Conservation (phyloP, 805 yeast genomes). For the Hanseniaspora clermontiae region DNA sequence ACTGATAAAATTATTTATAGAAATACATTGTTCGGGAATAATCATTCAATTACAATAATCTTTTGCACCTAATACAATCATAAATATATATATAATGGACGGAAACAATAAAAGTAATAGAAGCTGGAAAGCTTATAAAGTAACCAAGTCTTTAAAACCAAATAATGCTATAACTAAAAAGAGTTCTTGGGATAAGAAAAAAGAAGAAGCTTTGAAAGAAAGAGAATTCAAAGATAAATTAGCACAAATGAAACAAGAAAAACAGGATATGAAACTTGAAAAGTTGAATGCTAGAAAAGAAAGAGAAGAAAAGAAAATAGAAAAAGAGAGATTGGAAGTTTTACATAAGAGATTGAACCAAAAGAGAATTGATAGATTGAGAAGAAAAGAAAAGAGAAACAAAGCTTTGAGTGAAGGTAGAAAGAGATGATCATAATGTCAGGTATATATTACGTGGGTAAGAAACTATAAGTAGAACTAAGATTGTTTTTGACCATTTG, state of each 20-base stretch:
- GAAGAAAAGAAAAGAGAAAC: constrained; percentile 87
- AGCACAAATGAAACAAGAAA: constrained; percentile 65
- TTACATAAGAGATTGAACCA: constrained; percentile 81
- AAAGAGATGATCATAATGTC: neutral
- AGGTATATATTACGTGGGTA: neutral
- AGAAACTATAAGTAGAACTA: neutral
- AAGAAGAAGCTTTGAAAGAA: constrained; percentile 53
- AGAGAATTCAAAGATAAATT: constrained; percentile 56
- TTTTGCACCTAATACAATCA: neutral
- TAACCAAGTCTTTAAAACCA: constrained; percentile 32
- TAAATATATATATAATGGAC: constrained; percentile 19
- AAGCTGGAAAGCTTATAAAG: constrained; percentile 60
- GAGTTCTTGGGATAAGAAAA: constrained; percentile 52
- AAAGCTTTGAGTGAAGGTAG: constrained; percentile 83
- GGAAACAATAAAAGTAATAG: constrained; percentile 53
- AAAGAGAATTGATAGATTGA: constrained; percentile 79
- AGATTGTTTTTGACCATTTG: neutral
- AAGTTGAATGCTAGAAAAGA: constrained; percentile 50
- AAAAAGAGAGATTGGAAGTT: constrained; percentile 73
- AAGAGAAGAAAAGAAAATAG: constrained; percentile 70
- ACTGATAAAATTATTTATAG: too few species aligned
- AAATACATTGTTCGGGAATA: too few species aligned
- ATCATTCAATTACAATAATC: neutral
- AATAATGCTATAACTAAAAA: constrained; percentile 22
- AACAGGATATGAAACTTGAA: constrained; percentile 44